Conservation (phyloP, 2,329 filamentous ascomycete genomes). For the Aureobasidium subglaciale region DNA sequence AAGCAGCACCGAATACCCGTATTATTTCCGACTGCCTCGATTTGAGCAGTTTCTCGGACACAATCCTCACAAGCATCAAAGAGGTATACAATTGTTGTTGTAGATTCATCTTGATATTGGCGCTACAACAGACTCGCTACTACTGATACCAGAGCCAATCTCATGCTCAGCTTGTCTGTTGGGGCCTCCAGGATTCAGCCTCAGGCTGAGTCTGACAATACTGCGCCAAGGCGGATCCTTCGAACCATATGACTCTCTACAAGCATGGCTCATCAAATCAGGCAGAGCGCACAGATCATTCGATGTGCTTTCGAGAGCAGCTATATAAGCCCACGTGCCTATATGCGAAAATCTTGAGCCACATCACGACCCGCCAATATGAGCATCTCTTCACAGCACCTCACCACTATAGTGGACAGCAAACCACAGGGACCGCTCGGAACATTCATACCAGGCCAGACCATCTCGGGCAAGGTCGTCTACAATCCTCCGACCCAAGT, state of each 20-base stretch:
- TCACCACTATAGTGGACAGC: background rate
- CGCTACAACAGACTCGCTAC: too few species aligned
- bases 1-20: background rate
- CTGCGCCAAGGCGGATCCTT: slow-evolving; percentile 9
- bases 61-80: background rate
- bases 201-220: background rate
- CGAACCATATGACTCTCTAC: background rate
- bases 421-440: background rate
- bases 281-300: background rate
- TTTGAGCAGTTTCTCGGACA: background rate
- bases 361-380: background rate
- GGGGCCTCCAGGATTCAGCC: background rate
- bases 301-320: background rate
- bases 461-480: background rate
- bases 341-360: background rate
- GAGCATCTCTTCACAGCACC: background rate
- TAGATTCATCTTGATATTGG: background rate
- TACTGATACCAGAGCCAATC: too few species aligned
- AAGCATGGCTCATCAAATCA: background rate
- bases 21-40: background rate
- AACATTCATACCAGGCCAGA: slow-evolving; percentile 5
- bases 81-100: background rate
- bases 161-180: too few species aligned
- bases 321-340: background rate
- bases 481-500: background rate